phyloP scores from a whole-genome alignment of 257 asterid species.

The Fraxinus anomala region DNA sequence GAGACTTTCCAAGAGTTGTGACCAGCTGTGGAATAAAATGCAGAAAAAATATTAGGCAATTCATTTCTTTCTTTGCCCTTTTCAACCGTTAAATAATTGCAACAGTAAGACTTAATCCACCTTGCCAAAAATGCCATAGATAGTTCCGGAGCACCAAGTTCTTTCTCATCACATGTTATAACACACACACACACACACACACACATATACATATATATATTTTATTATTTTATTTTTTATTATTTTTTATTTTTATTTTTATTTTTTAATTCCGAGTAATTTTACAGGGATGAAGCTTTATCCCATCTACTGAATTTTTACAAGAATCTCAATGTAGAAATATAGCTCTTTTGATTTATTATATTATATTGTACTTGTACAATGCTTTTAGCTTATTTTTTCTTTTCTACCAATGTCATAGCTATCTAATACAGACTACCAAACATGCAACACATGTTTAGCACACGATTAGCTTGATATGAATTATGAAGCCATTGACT shows the following conservation, averaged over 20 bases:
- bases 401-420: neutral
- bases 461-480: neutral
- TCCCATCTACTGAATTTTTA: constrained; percentile 27
- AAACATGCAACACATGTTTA: neutral
- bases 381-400: neutral
- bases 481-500: constrained; percentile 37
- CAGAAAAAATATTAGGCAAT: constrained; percentile 32
- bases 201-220: too few species aligned
- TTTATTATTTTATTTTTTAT: too few species aligned
- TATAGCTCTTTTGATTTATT: neutral
- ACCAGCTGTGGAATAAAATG: constrained; percentile 69
- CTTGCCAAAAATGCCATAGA: neutral
- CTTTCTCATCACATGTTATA: neutral
- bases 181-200: too few species aligned
- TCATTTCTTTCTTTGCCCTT: constrained; percentile 11
- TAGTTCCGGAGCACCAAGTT: neutral
- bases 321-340: neutral
- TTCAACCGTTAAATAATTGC: constrained; percentile 12
- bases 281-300: constrained; percentile 31
- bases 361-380: neutral
- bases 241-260: too few species aligned
- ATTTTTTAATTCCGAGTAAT: neutral
- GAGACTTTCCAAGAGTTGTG: constrained; percentile 88
- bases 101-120: neutral
- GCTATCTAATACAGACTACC: neutral